A percentile compares a stretch with the other conserved stretches of the same genome.
Evolutionary conservation across 208 protist genomes (phyloP).

Genomic region (Trypanosoma avium): DNA sequence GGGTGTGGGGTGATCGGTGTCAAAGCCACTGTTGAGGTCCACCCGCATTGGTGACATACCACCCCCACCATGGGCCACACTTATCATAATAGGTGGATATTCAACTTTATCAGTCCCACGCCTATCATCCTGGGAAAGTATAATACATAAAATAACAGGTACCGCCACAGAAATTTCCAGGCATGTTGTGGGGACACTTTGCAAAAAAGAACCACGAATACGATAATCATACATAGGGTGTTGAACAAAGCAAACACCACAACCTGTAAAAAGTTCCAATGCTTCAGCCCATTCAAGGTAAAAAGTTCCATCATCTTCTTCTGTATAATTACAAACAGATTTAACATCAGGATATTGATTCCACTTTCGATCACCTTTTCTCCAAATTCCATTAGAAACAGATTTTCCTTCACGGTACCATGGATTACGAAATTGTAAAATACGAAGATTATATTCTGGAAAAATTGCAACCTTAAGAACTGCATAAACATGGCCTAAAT

Average conservation of each 20-base stretch:
- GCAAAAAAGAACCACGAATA: constrained; percentile 71
- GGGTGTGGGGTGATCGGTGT: constrained; percentile 69
- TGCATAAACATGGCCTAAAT: constrained; percentile 62
- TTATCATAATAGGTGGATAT: constrained; percentile 79
- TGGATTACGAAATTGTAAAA: constrained; percentile 73
- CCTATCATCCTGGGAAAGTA: constrained; percentile 76
- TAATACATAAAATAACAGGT: constrained; percentile 51
- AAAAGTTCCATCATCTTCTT: constrained; percentile 56
- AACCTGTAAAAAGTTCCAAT: constrained; percentile 64
- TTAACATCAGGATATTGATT: constrained; percentile 48
- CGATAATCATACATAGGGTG: constrained; percentile 75
- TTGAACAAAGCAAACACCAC: constrained; percentile 80
- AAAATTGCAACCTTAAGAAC: constrained; percentile 64
- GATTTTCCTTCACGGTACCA: constrained; percentile 34
- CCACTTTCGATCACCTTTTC: constrained; percentile 60
- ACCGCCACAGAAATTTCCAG: constrained; percentile 58
- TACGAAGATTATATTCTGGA: constrained; percentile 41
- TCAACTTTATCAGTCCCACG: constrained; percentile 64
- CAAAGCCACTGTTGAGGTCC: constrained; percentile 72
- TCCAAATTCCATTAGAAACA: constrained; percentile 65
- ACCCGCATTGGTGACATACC: constrained; percentile 48
- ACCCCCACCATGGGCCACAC: constrained; percentile 62
- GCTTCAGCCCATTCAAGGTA: constrained; percentile 83
- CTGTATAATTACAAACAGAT: constrained; percentile 43
- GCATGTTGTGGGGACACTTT: constrained; percentile 63